Evolutionary conservation across 1,284 basidiomycete species (phyloP), one percentile per base, ranked within the genome.

Genomic region (Leucoagaricus sp.): DNA sequence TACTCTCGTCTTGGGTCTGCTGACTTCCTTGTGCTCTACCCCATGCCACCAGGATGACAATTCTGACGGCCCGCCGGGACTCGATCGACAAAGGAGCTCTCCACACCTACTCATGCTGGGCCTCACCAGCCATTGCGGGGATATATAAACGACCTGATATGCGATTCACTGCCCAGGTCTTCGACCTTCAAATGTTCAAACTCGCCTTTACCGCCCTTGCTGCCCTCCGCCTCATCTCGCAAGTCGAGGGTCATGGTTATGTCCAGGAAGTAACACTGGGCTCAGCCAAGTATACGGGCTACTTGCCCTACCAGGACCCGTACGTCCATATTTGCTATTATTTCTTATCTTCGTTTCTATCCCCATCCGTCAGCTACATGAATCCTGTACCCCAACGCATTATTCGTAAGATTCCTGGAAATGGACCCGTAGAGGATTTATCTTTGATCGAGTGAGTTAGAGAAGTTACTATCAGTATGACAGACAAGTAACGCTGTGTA

Each of bases 321-420:
- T 61, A 44, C 23, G 44, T 36, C 53, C 19, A 9, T 19, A 21
- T 47, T 48, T 36, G 10, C 15, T n/a, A 36, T 19, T 41, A 29
- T 10, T 17, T 21, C 13, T 49, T 15, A 10, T 41, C 10, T 34
- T 44, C 2, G 19, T 23, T n/a, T n/a, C n/a, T n/a, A n/a, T n/a
- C n/a, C n/a, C n/a, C n/a, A n/a, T n/a, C n/a, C n/a, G n/a, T n/a
- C 10, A 58, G 60, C 8, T 72, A 71, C 53, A 64, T 65, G 25
- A 73, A 63, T 57, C 73, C 78, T 0, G 55, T 67, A 9, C 79
- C 78, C 12, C 61, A 77, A 48, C 69, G 79, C 12, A 80, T 82
- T 58, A 70, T 81, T 33, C 74, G 80, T 17, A 68, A 73, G 47
- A 76, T 81, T 56, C 77, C 78, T 17, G 74, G 75, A 49, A 79